These are phyloP conservation scores for Rhodotorula mucilaginosa DNA, from an alignment of 1,284 basidiomycete genomes.

Conservation along the genomic window DNA sequence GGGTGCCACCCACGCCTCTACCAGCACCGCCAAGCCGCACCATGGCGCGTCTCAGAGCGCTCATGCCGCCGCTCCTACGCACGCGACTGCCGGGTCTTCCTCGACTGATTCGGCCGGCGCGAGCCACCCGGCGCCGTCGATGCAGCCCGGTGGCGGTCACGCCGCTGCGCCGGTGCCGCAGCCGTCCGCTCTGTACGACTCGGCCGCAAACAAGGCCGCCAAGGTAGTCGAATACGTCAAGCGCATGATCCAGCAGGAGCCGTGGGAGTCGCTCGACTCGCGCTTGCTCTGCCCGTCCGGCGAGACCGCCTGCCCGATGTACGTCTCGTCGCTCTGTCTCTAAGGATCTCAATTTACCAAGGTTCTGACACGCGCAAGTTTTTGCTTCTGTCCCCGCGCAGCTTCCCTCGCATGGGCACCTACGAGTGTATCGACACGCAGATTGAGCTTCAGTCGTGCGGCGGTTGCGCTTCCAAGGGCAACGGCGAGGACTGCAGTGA, in stretches of 20 bases:
- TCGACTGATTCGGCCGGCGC: background rate
- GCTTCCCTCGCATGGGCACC: slow-evolving; percentile 37
- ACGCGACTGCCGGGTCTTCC: background rate
- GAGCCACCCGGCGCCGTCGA: background rate
- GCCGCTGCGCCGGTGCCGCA: slow-evolving; percentile 15
- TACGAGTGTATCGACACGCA: slow-evolving; percentile 52
- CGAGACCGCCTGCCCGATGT: slow-evolving; percentile 44
- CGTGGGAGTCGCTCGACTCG: slow-evolving; percentile 35
- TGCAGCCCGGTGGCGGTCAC: slow-evolving; percentile 2
- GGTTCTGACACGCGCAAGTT: background rate
- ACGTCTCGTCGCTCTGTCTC: slow-evolving; percentile 8
- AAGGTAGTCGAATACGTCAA: slow-evolving; percentile 22
- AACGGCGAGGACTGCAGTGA: slow-evolving; percentile 64
- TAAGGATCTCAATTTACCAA: background rate
- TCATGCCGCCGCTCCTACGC: slow-evolving; percentile 3
- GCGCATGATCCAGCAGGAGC: slow-evolving; percentile 22
- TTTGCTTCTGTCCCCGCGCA: background rate
- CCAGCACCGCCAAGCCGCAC: slow-evolving; percentile 5
- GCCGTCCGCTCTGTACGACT: slow-evolving; percentile 17
- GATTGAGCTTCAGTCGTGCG: slow-evolving; percentile 57
- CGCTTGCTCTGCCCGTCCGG: slow-evolving; percentile 37
- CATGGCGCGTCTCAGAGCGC: slow-evolving; percentile 1
- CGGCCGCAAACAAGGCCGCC: slow-evolving; percentile 8
- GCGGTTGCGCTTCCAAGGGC: slow-evolving; percentile 61
- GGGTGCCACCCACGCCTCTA: background rate